phyloP scores from a whole-genome alignment of 768 basidiomycete genomes.

The Suillus subalutaceus region DNA sequence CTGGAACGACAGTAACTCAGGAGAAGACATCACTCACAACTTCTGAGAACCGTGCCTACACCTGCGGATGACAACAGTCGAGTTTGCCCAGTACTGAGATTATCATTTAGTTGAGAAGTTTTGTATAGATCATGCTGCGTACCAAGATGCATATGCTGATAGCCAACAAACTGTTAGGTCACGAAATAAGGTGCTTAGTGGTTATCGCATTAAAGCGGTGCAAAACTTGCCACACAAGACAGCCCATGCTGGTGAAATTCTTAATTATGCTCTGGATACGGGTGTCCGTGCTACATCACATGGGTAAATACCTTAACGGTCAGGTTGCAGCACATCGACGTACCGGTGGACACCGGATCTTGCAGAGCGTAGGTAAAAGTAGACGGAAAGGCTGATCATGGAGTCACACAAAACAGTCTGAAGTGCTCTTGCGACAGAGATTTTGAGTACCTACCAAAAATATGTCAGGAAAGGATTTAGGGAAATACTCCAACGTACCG shows the following conservation, averaged over 20 bases:
- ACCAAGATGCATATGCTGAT: conserved; percentile 1
- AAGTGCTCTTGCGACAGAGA: neutral
- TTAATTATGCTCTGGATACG: neutral
- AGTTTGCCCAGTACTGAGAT: neutral
- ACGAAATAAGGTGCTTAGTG: neutral
- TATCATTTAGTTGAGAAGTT: neutral
- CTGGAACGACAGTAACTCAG: neutral
- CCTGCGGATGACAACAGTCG: neutral
- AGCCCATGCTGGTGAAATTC: neutral
- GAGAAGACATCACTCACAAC: conserved; percentile 4
- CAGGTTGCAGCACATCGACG: neutral
- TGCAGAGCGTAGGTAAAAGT: conserved; percentile 4
- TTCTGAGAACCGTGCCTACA: neutral
- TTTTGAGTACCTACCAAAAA: neutral
- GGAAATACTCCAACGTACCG: neutral
- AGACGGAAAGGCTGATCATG: neutral
- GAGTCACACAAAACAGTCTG: neutral
- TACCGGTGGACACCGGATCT: conserved; percentile 3
- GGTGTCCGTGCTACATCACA: conserved; percentile 3
- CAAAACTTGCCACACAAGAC: neutral
- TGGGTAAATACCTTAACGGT: neutral
- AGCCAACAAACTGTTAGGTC: neutral
- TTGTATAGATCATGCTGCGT: neutral
- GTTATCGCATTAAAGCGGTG: neutral
- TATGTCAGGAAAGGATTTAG: neutral